Base-by-base conservation (phyloP, 2,329 filamentous ascomycete genomes). In the Lasiodiplodia sp. region DNA sequence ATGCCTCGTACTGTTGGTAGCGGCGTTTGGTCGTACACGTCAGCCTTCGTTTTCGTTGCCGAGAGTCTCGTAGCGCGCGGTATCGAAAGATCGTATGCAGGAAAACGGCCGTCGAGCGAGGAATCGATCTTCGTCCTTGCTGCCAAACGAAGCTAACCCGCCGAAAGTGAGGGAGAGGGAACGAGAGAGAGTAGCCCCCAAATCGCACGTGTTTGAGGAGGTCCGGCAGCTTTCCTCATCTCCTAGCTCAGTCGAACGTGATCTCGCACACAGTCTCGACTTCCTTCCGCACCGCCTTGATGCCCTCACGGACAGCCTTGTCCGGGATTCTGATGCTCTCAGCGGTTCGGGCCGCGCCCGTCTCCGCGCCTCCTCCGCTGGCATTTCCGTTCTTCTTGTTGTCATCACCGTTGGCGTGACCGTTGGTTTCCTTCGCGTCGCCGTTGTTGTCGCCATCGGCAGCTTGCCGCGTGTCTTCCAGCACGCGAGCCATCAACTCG, bases 401-500 rank as follows among this genome's bases (percentile, higher is more conserved):
- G 70, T 72, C 55, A 18, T 57, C 38, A 18, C 18, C 8, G 44
- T 37, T 10, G n/a, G 56, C 56, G 34, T 57, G 55, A 21, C 56
- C 56, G 56, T 71, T 73, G 55, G 70, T 69, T 69, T 67, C 53
- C 34, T 57, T 57, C 69, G 70, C 68, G 18, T 69, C 64, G 74
- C 70, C 64, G 78, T 72, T 66, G 73, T 66, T 53, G 60, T 73
- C 64, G 72, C 77, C 31, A 78, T 74, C 67, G 76, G 75, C 56
- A 71, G 71, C 71, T 74, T 76, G 78, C 70, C 78, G 76, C 25
- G 82, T 81, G 34, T 83, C 81, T 63, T 82, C 80, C 71, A 87
- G 81, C 16, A 89, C 84, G 37, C 83, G 81, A 21, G 81, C 82
- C 75, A 87, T 81, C 55, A 88, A 81, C 67, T 89, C 86, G 66